Evolutionary conservation across 1,284 basidiomycete species (phyloP).

Genomic region (Leccinum fallax): DNA sequence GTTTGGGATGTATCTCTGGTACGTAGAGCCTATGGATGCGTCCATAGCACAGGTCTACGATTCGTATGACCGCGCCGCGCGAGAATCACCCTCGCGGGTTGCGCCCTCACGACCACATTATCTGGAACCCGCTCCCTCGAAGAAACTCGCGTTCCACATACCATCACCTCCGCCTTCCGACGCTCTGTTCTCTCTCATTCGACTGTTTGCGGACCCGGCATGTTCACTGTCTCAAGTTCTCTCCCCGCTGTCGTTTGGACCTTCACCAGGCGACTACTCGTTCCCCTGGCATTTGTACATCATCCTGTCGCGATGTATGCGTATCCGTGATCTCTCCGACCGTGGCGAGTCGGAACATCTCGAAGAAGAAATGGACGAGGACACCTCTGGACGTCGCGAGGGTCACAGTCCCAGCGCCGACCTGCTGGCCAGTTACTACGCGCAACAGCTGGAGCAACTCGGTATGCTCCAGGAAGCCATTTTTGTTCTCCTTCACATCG

Average conservation of each 20-base stretch:
- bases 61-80: slow-evolving; percentile 62
- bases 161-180: slow-evolving; percentile 51
- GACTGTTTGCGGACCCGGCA: slow-evolving; percentile 70
- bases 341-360: slow-evolving; percentile 53
- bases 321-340: slow-evolving; percentile 85
- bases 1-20: slow-evolving; percentile 94
- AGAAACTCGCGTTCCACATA: slow-evolving; percentile 37
- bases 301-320: slow-evolving; percentile 81
- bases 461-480: slow-evolving; percentile 86
- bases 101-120: slow-evolving; percentile 76
- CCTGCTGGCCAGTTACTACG: slow-evolving; percentile 81
- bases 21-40: slow-evolving; percentile 73
- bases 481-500: slow-evolving; percentile 90
- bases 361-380: slow-evolving; percentile 40
- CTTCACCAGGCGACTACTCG: slow-evolving; percentile 79
- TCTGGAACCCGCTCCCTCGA: slow-evolving; percentile 42
- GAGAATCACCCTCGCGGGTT: slow-evolving; percentile 45
- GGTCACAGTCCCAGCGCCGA: slow-evolving; percentile 87
- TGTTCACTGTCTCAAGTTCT: slow-evolving; percentile 64
- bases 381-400: slow-evolving; percentile 49
- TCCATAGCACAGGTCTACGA: slow-evolving; percentile 72
- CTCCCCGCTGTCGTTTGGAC: slow-evolving; percentile 74
- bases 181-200: slow-evolving; percentile 83
- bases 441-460: slow-evolving; percentile 81
- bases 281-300: slow-evolving; percentile 95